Base-by-base conservation (phyloP, 163 green algal species). In the Chlamydomonas reinhardtii region DNA sequence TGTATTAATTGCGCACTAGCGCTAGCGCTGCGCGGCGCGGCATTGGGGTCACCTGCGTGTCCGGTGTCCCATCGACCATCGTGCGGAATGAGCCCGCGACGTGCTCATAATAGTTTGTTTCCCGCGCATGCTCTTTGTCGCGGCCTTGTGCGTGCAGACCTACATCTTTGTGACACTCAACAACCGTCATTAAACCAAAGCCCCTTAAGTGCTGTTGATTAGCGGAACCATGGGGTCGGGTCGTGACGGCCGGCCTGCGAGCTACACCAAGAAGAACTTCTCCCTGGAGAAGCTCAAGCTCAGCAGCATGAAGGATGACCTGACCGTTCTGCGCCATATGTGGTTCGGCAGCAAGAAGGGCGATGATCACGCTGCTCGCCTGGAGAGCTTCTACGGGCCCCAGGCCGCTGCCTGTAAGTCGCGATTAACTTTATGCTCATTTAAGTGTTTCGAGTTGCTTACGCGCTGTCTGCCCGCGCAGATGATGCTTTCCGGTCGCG, bases 401-500 rank as follows among this genome's bases (percentile, higher is more conserved):
- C 96, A 98, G 84, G 96, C 96, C 5, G 68, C 93, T 84, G 91
- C 92, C 48, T 97, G 94, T 96, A 75, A 88, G 92, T 86, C 1
- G 27, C 76, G 9, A 12, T 29, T 65, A 65, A 31, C 22, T 8
- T 48, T 48, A 48, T 48, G 39, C 39, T 48, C 22, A 65, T n/a
- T 27, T n/a, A n/a, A 0, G 59, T n/a, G 59, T n/a, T n/a, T 65
- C 22, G 2, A 29, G 22, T 15, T 29, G 14, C 31, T 73, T 39
- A 74, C n/a, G 32, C 56, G 52, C 37, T 62, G 35, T 17, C 62
- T 34, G 27, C 27, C 25, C 12, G 14, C 72, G 88, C 95, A 99
- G 97, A 99, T 89, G 97, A 99, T 90, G 94, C 92, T 25, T 99
- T 99, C 86, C 93, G 97, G 8, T 91, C 91, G 35, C 95, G 95